Evolutionary conservation across 768 basidiomycete species (phyloP), one percentile per base, ranked within the genome.

Genomic region (Suillus subluteus): DNA sequence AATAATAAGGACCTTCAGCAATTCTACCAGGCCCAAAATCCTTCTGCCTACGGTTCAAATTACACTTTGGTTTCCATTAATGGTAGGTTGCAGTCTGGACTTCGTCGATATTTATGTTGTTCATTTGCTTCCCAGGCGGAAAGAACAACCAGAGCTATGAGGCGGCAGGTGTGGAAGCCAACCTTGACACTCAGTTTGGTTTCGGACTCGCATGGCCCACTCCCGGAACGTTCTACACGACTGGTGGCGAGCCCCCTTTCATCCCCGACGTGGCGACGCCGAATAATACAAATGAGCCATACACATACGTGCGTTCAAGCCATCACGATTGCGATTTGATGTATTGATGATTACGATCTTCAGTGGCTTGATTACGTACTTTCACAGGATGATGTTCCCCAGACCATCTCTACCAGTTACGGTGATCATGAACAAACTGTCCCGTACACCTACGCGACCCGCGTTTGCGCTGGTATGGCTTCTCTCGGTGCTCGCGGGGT

Each of bases 371-470:
- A 88, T 50, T 88, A 83, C 65, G 73, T 91, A n/a, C 76, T 86
- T 0, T 70, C 68, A 15, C 82, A 85, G n/a, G 62, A 76, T 12
- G 72, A 79, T 46, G 74, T 83, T 2, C 89, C 90, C 16, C 82
- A 86, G 68, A 80, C 86, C 6, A 90, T 93, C 48, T 89, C 89
- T 0, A 91, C 89, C 0, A 90, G 88, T 68, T 92, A 92, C 72
- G 88, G 83, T 4, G 91, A 92, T 58, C 83, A 86, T 66, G 91
- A 93, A 65, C 90, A 90, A 73, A 87, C 89, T 87, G 88, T 91
- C 30, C 89, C 91, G n/a, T 62, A 73, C 62, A 79, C 75, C 64
- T 90, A 83, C 69, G 88, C 90, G 12, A 69, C 41, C n/a, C 85
- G 88, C 58, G 83, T 84, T 30, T 93, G 91, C 73, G 65, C 70